phyloP scores from a whole-genome alignment of 495 filamentous ascomycete genomes.

The Tuber aestivum region DNA sequence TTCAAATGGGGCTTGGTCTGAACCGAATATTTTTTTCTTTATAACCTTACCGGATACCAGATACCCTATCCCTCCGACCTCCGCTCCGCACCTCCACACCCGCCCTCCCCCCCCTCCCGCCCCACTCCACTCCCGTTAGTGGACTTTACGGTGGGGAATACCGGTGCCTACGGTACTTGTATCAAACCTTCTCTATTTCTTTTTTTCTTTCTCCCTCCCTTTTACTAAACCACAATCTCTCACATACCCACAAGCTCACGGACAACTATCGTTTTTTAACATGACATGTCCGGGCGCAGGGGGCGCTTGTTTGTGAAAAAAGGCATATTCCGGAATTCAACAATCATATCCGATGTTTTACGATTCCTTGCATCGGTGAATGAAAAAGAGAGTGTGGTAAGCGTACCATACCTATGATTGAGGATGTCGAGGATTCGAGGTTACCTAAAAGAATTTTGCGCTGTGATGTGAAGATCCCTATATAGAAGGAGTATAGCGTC shows the following conservation, averaged over 20 bases:
- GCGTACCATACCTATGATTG: not conserved
- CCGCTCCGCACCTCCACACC: not conserved
- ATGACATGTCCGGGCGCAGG: not conserved
- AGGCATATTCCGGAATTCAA: slow-evolving; percentile 1
- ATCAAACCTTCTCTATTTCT: not conserved
- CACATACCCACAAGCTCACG: not conserved
- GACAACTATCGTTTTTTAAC: not conserved
- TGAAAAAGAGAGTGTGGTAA: not conserved
- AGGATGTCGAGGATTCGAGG: not conserved
- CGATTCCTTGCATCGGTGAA: slow-evolving; percentile 2
- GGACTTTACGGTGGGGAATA: not conserved
- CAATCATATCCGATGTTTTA: not conserved
- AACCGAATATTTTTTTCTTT: no score
- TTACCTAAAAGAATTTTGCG: not conserved
- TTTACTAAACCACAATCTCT: not conserved
- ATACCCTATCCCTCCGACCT: not conserved
- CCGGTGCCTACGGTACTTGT: not conserved
- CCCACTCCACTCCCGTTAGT: not conserved
- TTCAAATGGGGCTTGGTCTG: no score
- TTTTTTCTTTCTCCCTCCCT: not conserved
- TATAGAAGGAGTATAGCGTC: not conserved
- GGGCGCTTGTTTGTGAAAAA: slow-evolving; percentile 4
- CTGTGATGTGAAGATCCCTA: not conserved
- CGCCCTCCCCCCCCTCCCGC: not conserved
- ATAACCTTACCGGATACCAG: not conserved